phyloP scores from a whole-genome alignment of 73 alveolate species.

The Stentor coeruleus region DNA sequence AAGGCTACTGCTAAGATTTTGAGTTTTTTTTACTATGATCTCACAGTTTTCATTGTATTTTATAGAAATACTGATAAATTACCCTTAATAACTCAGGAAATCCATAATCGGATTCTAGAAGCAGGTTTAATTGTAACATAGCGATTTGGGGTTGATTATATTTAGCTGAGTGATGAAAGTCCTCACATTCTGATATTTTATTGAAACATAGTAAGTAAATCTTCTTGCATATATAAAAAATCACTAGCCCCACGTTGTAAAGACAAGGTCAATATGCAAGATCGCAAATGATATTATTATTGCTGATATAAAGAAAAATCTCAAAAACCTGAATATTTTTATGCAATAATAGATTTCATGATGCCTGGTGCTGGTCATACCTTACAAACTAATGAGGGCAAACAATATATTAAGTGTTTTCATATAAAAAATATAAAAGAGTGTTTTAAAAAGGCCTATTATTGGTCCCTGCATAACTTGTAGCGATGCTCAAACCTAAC shows the following conservation, averaged over 20 bases:
- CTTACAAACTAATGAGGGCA: slow-evolving; percentile 66
- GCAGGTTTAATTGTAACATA: too few species aligned
- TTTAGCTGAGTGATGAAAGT: too few species aligned
- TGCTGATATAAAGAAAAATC: slow-evolving; percentile 70
- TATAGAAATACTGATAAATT: too few species aligned
- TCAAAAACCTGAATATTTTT: slow-evolving; percentile 75
- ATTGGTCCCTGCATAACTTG: slow-evolving; percentile 78
- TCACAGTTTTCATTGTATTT: too few species aligned
- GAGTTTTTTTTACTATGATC: background rate
- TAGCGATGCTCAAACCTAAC: slow-evolving; percentile 28
- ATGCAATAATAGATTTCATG: slow-evolving; percentile 68
- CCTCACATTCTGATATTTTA: too few species aligned
- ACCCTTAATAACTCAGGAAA: too few species aligned
- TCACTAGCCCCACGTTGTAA: slow-evolving; percentile 4
- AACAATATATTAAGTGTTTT: slow-evolving; percentile 66
- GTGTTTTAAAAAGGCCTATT: slow-evolving; percentile 71
- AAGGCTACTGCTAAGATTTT: background rate
- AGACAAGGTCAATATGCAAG: slow-evolving; percentile 38
- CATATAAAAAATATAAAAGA: too few species aligned
- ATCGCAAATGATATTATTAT: slow-evolving; percentile 69
- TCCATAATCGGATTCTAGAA: too few species aligned
- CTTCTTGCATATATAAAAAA: slow-evolving; percentile 10
- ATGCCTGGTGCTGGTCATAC: slow-evolving; percentile 69
- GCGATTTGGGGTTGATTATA: too few species aligned
- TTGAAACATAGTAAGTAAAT: background rate